Evolutionary conservation across 1,284 basidiomycete species (phyloP).

Genomic region (Veloboletus limbatus): DNA sequence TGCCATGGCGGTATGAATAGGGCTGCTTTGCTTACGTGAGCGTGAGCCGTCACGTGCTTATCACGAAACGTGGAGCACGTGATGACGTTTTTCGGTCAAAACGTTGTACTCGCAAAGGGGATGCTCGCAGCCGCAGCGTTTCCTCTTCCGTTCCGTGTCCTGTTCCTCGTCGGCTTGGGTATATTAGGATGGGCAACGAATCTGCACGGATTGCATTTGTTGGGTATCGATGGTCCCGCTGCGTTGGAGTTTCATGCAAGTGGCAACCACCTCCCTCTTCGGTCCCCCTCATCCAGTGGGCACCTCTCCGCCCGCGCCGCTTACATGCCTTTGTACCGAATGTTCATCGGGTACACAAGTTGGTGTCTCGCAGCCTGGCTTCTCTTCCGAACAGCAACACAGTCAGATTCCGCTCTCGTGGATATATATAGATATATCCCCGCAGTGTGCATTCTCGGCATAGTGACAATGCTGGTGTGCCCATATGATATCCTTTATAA

Average conservation of each 20-base stretch:
- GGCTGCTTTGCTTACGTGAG: constrained; percentile 7
- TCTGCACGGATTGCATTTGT: constrained; percentile 72
- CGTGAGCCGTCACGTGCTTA: no score
- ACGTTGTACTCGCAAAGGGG: constrained; percentile 51
- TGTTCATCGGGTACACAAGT: constrained; percentile 56
- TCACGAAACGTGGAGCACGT: no score
- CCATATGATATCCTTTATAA: constrained; percentile 68
- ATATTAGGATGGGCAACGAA: constrained; percentile 84
- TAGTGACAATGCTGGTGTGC: constrained; percentile 56
- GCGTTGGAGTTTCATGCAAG: constrained; percentile 60
- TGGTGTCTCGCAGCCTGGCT: constrained; percentile 67
- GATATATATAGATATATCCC: constrained; percentile 78
- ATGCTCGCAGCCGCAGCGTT: no score
- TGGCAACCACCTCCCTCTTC: constrained; percentile 26
- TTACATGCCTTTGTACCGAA: constrained; percentile 66
- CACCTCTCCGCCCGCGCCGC: constrained; percentile 30
- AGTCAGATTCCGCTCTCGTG: constrained; percentile 54
- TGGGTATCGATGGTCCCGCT: constrained; percentile 72
- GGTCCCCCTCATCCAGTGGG: constrained; percentile 31
- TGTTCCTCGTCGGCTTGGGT: constrained; percentile 68
- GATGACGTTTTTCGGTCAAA: no score
- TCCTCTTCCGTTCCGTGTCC: constrained; percentile 80
- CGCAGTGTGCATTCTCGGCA: constrained; percentile 59
- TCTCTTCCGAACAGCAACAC: constrained; percentile 58
- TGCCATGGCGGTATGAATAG: constrained; percentile 42